A percentile compares a stretch with the other conserved stretches of the same genome.
Evolutionary conservation across 768 basidiomycete genomes (phyloP).

Genomic region (Kwoniella bestiolae): DNA sequence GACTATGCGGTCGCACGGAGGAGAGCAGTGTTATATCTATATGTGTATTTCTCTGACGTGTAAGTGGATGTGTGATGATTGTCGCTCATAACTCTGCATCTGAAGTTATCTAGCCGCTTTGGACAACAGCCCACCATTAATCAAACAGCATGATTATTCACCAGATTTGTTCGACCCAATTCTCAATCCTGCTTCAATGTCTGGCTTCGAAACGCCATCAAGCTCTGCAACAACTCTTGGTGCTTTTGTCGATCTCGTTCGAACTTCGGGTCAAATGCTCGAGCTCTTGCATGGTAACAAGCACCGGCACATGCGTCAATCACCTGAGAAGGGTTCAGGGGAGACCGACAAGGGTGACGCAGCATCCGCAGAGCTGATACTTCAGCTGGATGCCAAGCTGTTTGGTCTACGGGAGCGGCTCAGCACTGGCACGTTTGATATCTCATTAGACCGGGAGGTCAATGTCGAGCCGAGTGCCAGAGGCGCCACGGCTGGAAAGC

Average conservation of each 20-base stretch:
- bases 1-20: conserved; percentile 8
- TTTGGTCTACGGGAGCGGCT: conserved; percentile 21
- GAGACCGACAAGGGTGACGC: neutral
- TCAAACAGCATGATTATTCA: conserved; percentile 29
- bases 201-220: conserved; percentile 18
- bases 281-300: conserved; percentile 17
- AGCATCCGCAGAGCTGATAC: neutral
- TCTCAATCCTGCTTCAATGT: neutral
- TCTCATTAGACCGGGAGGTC: neutral
- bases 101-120: conserved; percentile 28
- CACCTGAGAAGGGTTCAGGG: neutral
- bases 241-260: conserved; percentile 32
- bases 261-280: conserved; percentile 14
- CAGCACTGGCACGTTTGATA: conserved; percentile 21
- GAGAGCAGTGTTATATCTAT: conserved; percentile 31
- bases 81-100: neutral
- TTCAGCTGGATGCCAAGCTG: conserved; percentile 25
- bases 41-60: conserved; percentile 37
- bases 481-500: conserved; percentile 13
- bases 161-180: conserved; percentile 24
- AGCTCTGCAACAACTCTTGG: conserved; percentile 14
- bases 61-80: conserved; percentile 9
- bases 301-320: neutral
- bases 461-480: neutral
- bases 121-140: conserved; percentile 30